Base-by-base conservation (phyloP, 257 asterid genomes). In the Nicotiana otophora region DNA sequence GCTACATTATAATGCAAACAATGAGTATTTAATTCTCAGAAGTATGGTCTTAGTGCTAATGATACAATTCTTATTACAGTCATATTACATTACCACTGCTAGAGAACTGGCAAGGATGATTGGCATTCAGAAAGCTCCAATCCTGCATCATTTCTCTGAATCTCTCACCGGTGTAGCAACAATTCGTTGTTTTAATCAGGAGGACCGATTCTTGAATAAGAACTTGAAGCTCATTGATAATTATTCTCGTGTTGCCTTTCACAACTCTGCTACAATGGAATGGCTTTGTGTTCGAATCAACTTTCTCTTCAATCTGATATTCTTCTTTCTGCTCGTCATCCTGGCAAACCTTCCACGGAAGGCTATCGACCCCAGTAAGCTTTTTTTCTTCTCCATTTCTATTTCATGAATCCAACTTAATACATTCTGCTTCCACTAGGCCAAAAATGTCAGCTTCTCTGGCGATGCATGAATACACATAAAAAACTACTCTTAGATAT, bases 21-120 rank as follows among this genome's bases (percentile, higher is more conserved):
- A 39, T 11, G 33, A 11, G 33, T 72, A 72, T 46, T 23, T 46
- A 46, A 34, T 42, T 23, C 78, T 51, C 61, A 46, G 23, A 72
- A 72, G 5, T 23, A 72, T 72, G 20, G 20, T 30, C 34, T 42
- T 72, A 19, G 61, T 64, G 77, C 57, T 78, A 23, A 65, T 83
- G 55, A 70, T 68, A 7, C 58, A 69, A 58, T 42, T 78, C 17
- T 76, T 39, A 4, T 26, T 89, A 85, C 88, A 94, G 97, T 88
- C 91, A 33, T 93, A 94, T 81, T 94, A 94, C 83, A 94, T 91
- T 72, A 83, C 83, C 17, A 88, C 92, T 2, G 97, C 97, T 16
- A 83, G 98, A 89, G 97, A 94, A 83, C 90, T 94, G 74, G 97
- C 98, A 9, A 86, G 98, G 80, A 91, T 94, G 97, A 91, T 93